Base-by-base conservation (phyloP, 805 yeast genomes). In the Cyberlindnera suaveolens region DNA sequence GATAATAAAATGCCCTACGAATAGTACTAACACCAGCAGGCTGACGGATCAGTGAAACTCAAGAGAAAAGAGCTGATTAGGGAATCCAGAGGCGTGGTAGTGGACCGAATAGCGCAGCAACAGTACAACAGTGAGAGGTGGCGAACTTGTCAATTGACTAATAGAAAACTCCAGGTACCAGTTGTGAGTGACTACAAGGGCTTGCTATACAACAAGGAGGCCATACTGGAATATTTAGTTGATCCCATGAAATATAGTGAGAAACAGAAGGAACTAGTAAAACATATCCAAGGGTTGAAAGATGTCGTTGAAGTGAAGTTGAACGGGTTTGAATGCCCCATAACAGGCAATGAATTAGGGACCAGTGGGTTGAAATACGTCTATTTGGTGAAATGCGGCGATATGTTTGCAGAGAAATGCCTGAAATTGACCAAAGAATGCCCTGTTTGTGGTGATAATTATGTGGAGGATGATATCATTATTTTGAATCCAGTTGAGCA, bases 11-110 rank as follows among this genome's bases (percentile, higher is more conserved):
- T 23, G 11, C 6, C 27, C 11, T 23, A 23, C 10, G 3, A 23
- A 23, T 10, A 10, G 27, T 9, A 23, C 27, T 23, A 23, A 23
- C 11, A 9, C 11, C 3, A 9, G 35, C 29, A 68, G 74, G 78
- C 77, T 47, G 91, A 84, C 57, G 91, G 91, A n/a, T 88, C 90
- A 3, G 71, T 85, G 1, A 74, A 82, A 16, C 80, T 82, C 14
- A 74, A 73, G 40, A 66, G 85, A 27, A 69, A 70, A 45, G 85
- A 80, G 47, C 68, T 76, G 11, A 59, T 62, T 14, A 59, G 52
- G 31, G 56, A 53, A 33, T 44, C 39, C 32, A 27, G 33, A 5
- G 20, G 9, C 4, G 33, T 15, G 6, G 44, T 38, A 23, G 34
- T 46, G 14, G 48, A 46, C 6, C 50, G 40, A 10, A 52, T 56